These are phyloP conservation scores for Coniochaeta ligniaria DNA, from an alignment of 2,329 filamentous ascomycete genomes.

Conservation along the genomic window DNA sequence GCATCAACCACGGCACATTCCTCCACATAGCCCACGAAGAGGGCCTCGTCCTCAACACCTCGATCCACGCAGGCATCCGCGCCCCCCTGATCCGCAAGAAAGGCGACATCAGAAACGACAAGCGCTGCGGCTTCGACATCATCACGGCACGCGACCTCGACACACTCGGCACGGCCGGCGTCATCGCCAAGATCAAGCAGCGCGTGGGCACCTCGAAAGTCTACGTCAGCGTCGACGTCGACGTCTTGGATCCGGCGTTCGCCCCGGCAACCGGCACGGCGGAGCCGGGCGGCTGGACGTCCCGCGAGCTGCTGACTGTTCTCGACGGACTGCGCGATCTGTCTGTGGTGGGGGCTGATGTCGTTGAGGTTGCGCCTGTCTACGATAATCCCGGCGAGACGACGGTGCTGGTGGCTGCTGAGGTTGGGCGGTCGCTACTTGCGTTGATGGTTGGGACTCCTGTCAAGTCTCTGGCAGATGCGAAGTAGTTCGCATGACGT, in stretches of 20 bases:
- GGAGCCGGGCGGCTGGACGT: constrained; percentile 76
- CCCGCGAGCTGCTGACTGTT: constrained; percentile 67
- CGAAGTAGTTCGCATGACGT: not conserved
- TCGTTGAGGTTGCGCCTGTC: constrained; percentile 72
- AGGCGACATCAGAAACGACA: constrained; percentile 47
- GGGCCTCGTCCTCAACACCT: constrained; percentile 49
- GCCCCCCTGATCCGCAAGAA: constrained; percentile 41
- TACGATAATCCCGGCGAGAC: constrained; percentile 70
- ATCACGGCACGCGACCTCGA: constrained; percentile 62
- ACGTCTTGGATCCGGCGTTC: constrained; percentile 65
- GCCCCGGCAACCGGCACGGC: constrained; percentile 66
- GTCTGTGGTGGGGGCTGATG: constrained; percentile 69
- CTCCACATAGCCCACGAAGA: constrained; percentile 57
- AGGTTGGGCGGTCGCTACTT: constrained; percentile 37
- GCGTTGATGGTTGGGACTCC: constrained; percentile 13
- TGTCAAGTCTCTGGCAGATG: constrained; percentile 8
- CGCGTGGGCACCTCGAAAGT: constrained; percentile 44
- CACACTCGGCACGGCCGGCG: constrained; percentile 55
- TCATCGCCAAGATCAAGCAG: constrained; percentile 56
- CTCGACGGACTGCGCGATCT: constrained; percentile 63
- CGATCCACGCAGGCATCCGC: constrained; percentile 55
- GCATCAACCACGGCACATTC: constrained; percentile 56
- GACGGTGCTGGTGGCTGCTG: constrained; percentile 66
- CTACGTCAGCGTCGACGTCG: constrained; percentile 74
- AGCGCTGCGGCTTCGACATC: constrained; percentile 50